Evolutionary conservation across 1,139 yeast species (phyloP).

Genomic region (Torulaspora pretoriensis): DNA sequence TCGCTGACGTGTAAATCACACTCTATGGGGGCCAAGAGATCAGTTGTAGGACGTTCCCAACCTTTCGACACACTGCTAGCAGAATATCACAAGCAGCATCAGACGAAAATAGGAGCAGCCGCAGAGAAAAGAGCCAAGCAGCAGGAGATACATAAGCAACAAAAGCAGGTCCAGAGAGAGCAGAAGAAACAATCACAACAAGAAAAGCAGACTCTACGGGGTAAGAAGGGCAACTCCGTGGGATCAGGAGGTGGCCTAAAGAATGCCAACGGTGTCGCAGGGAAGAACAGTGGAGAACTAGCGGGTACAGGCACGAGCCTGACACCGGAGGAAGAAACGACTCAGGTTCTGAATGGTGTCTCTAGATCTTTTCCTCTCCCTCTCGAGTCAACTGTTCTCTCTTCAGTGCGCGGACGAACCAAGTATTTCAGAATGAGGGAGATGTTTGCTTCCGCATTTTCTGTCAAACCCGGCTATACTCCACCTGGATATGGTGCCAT

Average conservation of each 20-base stretch:
- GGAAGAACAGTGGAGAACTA: conserved; percentile 5
- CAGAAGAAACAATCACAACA: conserved; percentile 28
- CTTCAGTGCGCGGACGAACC: conserved; percentile 68
- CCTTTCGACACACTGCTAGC: conserved; percentile 86
- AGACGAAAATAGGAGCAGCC: conserved; percentile 80
- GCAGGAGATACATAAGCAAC: conserved; percentile 30
- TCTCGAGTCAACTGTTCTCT: conserved; percentile 65
- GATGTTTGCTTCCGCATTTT: conserved; percentile 60
- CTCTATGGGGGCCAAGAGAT: conserved; percentile 96
- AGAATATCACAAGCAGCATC: conserved; percentile 87
- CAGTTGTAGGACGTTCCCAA: conserved; percentile 88
- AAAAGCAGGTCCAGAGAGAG: conserved; percentile 28
- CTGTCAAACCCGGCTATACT: conserved; percentile 32
- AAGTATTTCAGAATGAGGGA: conserved; percentile 78
- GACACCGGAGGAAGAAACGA: conserved; percentile 87
- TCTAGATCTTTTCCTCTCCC: conserved; percentile 77
- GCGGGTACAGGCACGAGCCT: conserved; percentile 10
- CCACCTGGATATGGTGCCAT: conserved; percentile 52
- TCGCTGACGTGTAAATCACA: conserved; percentile 96
- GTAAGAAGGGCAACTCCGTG: conserved; percentile 9
- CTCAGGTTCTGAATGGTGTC: conserved; percentile 89
- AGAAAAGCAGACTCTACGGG: conserved; percentile 17
- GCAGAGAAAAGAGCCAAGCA: conserved; percentile 54
- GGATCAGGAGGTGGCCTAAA: conserved; percentile 9
- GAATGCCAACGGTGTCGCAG: conserved; percentile 4